Percentiles rank a stretch among this genome's conserved stretches.
These are phyloP conservation scores for Nicotiana knightiana DNA, from an alignment of 257 asterid genomes.

Conservation along the genomic window DNA sequence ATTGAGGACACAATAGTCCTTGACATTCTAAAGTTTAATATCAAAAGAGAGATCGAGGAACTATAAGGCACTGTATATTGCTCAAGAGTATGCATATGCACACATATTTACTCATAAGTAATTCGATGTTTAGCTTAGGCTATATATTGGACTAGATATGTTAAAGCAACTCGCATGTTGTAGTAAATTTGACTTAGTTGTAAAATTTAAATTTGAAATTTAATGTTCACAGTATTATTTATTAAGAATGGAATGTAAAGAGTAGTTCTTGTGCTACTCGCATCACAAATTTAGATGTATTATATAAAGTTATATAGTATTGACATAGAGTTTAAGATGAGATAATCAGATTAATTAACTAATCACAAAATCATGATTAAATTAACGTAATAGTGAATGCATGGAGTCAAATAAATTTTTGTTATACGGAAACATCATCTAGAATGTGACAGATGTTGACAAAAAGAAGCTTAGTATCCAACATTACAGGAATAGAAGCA, in stretches of 20 bases:
- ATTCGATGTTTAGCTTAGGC: background rate
- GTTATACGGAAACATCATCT: background rate
- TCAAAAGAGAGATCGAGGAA: too few species aligned
- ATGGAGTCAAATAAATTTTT: background rate
- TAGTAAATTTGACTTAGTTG: background rate
- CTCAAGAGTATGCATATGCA: background rate
- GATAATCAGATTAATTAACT: too few species aligned
- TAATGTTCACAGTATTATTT: background rate
- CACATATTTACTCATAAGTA: background rate
- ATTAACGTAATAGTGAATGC: background rate
- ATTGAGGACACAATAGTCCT: background rate
- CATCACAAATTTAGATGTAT: background rate
- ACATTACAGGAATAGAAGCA: background rate
- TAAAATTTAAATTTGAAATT: background rate
- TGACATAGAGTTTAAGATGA: too few species aligned
- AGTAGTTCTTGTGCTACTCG: background rate
- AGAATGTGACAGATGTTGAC: background rate
- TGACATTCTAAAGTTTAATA: background rate
- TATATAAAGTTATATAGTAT: background rate
- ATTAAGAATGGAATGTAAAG: background rate
- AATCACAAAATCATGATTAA: background rate
- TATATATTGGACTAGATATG: background rate
- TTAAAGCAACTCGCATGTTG: background rate
- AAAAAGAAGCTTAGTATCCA: background rate
- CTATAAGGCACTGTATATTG: background rate